Evolutionary conservation across 495 filamentous ascomycete genomes (phyloP).

Genomic region (Neurospora sp.): DNA sequence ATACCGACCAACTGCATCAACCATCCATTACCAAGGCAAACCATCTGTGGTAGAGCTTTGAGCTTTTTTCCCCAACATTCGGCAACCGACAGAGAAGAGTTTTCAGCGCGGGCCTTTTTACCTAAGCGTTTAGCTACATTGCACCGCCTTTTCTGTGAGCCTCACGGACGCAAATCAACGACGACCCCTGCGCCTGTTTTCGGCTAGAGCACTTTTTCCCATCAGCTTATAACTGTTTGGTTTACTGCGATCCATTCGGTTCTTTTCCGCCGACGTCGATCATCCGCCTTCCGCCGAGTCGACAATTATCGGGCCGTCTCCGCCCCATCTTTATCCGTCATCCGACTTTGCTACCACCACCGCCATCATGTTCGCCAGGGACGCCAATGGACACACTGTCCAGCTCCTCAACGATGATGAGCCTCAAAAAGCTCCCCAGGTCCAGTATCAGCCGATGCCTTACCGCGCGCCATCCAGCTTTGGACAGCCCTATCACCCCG

Average conservation of each 20-base stretch:
- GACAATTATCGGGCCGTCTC: background rate
- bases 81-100: background rate
- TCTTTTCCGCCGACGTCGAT: background rate
- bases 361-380: conserved; percentile 36
- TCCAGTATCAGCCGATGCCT: conserved; percentile 1
- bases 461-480: conserved; percentile 2
- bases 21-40: background rate
- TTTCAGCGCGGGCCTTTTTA: background rate
- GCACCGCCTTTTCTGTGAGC: background rate
- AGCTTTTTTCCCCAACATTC: background rate
- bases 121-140: background rate
- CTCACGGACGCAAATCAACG: background rate
- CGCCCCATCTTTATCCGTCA: background rate
- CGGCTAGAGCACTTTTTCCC: background rate
- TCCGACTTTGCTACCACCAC: background rate
- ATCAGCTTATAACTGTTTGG: background rate
- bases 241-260: background rate
- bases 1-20: background rate
- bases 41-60: background rate
- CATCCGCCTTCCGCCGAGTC: background rate
- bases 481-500: conserved; percentile 3
- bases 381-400: conserved; percentile 40
- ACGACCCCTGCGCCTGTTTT: background rate
- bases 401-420: conserved; percentile 45
- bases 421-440: conserved; percentile 1